phyloP scores from a whole-genome alignment of 345 rosid genomes.

The Cardiospermum halicacabum region DNA sequence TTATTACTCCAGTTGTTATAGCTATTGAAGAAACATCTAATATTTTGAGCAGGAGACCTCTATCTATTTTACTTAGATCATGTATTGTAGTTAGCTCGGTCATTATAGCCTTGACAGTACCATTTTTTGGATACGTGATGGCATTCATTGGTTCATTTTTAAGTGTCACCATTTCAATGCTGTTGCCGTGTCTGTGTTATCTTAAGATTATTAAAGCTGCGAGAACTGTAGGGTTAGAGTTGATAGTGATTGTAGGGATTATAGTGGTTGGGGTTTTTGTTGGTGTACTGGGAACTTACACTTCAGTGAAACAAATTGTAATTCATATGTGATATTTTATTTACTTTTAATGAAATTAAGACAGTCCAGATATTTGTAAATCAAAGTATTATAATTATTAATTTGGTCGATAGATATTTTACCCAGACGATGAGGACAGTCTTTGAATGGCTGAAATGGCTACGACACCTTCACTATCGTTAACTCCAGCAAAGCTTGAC shows the following conservation, averaged over 20 bases:
- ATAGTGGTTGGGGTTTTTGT: constrained; percentile 32
- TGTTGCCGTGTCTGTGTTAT: constrained; percentile 64
- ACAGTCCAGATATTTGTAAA: too few relatives aligned
- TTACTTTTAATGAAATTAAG: too few relatives aligned
- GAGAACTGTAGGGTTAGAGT: constrained; percentile 29
- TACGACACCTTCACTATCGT: constrained; percentile 19
- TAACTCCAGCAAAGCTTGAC: constrained; percentile 9
- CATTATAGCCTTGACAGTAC: constrained; percentile 50
- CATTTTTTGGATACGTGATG: constrained; percentile 65
- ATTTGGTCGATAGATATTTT: too few relatives aligned
- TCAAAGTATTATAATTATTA: too few relatives aligned
- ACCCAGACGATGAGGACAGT: background rate
- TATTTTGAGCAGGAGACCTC: constrained; percentile 24
- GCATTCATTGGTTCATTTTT: constrained; percentile 58
- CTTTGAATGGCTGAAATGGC: constrained; percentile 32
- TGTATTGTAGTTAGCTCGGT: constrained; percentile 44
- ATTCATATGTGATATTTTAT: constrained; percentile 26
- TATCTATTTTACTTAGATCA: constrained; percentile 43
- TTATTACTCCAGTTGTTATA: constrained; percentile 22
- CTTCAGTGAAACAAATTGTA: constrained; percentile 46
- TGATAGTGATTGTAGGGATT: constrained; percentile 30
- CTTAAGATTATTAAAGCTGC: constrained; percentile 39
- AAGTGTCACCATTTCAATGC: constrained; percentile 40
- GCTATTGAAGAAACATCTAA: constrained; percentile 20
- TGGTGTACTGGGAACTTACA: constrained; percentile 42